Evolutionary conservation across 2,329 filamentous ascomycete genomes (phyloP).

Genomic region (Westerdykella sp.): DNA sequence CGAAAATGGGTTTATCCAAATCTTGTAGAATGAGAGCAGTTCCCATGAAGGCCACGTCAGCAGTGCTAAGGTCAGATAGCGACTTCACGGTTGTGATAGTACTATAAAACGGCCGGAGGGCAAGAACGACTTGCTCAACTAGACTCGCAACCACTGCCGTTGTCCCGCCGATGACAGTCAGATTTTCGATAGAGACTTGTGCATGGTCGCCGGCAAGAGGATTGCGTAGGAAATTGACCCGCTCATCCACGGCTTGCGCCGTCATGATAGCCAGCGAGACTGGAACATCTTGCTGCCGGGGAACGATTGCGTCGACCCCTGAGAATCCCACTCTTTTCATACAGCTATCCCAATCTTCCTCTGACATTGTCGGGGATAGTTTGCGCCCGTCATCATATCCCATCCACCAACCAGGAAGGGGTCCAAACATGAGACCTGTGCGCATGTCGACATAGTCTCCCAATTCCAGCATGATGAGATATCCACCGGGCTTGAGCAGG

Average conservation of each 20-base stretch:
- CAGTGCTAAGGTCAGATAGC: neutral
- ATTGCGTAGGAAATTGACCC: conserved; percentile 5
- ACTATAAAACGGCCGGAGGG: too few species aligned
- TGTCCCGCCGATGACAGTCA: too few species aligned
- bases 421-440: conserved; percentile 22
- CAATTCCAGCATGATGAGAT: conserved; percentile 39
- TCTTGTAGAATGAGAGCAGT: conserved; percentile 1
- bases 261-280: conserved; percentile 5
- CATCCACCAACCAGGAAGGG: conserved; percentile 38
- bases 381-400: conserved; percentile 8
- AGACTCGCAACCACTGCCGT: too few species aligned
- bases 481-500: conserved; percentile 34
- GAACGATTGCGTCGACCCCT: conserved; percentile 7
- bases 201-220: conserved; percentile 2
- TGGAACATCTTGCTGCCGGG: conserved; percentile 6
- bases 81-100: neutral
- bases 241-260: conserved; percentile 13
- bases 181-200: neutral
- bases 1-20: conserved; percentile 5
- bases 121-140: too few species aligned
- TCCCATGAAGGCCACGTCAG: neutral
- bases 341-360: conserved; percentile 15
- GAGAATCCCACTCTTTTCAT: conserved; percentile 4
- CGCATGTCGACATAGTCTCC: conserved; percentile 1
- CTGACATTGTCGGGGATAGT: conserved; percentile 1